Base-by-base conservation (phyloP, 164 flowering plant genomes). In the Protea cynaroides region DNA sequence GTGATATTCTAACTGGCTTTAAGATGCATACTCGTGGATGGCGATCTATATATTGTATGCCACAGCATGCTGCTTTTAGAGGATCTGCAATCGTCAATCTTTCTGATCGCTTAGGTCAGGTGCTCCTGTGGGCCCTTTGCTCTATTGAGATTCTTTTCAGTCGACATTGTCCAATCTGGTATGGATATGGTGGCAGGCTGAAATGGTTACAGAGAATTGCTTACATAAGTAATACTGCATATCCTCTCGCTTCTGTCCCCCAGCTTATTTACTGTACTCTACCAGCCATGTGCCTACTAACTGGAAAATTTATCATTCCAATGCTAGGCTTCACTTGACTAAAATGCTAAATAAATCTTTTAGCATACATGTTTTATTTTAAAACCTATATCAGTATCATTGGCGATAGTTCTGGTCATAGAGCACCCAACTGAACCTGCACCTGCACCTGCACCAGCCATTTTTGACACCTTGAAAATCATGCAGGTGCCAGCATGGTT, bases 1-100 rank as follows among this genome's bases (percentile, higher is more conserved):
- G 65, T 47, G 69, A 76, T 65, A 65, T 76, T 67, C 58, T 74
- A 25, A 76, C 74, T 8, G 69, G 78, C 8, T 74, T 79, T 36
- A 79, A 74, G 62, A 76, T 74, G 78, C 83, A 79, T 25, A 61
- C 63, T 63, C 73, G 72, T 36, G 79, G 78, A 24, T 79, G 83
- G 79, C 57, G 77, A 25, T 72, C 79, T 19, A 65, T 74, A 7
- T 76, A 76, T 58, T 74, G 78, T 68, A 71, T 62, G 29, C 76
- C 73, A 3, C 40, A 34, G 22, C 51, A 43, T 37, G 62, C 79
- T 6, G 78, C 76, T 40, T 76, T 74, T 50, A 71, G 72, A 50
- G 72, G 78, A 52, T 60, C 65, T 40, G 71, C 71, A 13, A 72
- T 74, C 12, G 66, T 69, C 61, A 71, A 69, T 55, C 76, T 71